A percentile compares a stretch with the other conserved stretches of the same genome.
Evolutionary conservation across 208 protist genomes (phyloP).

Genomic region (Tritrichomonas musculus): DNA sequence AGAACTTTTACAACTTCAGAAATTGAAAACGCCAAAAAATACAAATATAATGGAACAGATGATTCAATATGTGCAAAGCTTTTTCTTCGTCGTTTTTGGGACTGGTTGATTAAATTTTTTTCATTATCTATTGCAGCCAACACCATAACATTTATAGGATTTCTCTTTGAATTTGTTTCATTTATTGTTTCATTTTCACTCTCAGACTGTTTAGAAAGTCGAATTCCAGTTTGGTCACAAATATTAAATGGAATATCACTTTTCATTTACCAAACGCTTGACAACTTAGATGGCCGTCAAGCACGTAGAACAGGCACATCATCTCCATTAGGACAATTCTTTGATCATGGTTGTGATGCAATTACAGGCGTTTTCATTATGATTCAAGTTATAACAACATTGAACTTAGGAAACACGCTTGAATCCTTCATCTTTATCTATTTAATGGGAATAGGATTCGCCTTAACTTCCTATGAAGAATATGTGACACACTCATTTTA

Average conservation of each 20-base stretch:
- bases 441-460: background rate
- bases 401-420: background rate
- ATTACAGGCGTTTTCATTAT: background rate
- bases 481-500: background rate
- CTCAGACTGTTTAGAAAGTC: background rate
- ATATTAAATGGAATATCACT: background rate
- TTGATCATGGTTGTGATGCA: slow-evolving; percentile 44
- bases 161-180: background rate
- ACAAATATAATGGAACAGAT: background rate
- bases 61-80: background rate
- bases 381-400: background rate
- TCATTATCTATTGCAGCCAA: background rate
- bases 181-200: background rate
- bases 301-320: slow-evolving; percentile 34
- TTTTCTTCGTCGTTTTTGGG: background rate
- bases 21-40: background rate
- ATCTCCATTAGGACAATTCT: slow-evolving; percentile 44
- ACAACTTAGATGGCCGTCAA: slow-evolving; percentile 46
- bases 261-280: slow-evolving; percentile 45
- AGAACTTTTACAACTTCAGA: background rate
- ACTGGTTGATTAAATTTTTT: background rate
- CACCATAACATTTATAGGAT: background rate
- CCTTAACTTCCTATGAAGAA: background rate
- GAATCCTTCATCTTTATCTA: background rate
- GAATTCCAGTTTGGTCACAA: slow-evolving; percentile 28